Evolutionary conservation across 1,284 basidiomycete species (phyloP).

Genomic region (Rhodotorula sp.): DNA sequence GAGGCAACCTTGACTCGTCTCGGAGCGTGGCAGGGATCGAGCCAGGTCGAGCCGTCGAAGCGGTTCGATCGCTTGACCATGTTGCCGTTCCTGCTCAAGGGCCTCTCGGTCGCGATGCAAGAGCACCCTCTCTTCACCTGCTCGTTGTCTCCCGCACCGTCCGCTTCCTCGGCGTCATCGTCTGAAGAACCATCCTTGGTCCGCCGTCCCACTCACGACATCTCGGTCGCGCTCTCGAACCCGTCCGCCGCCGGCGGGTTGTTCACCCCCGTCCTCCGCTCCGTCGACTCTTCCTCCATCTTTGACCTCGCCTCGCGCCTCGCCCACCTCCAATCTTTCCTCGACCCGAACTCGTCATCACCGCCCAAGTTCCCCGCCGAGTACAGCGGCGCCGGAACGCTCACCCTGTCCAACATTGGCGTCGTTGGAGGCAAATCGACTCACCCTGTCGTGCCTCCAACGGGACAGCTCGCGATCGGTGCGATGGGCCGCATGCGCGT

Average conservation of each 20-base stretch:
- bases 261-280: conserved; percentile 78
- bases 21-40: not conserved
- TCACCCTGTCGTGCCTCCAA: conserved; percentile 76
- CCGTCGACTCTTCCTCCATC: conserved; percentile 61
- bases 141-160: conserved; percentile 38
- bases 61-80: conserved; percentile 67
- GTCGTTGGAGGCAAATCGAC: conserved; percentile 74
- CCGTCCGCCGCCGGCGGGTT: conserved; percentile 62
- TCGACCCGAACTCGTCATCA: conserved; percentile 61
- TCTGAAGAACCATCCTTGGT: conserved; percentile 56
- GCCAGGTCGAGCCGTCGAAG: conserved; percentile 50
- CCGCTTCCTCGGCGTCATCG: conserved; percentile 25
- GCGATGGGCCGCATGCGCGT: conserved; percentile 70
- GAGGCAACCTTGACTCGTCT: conserved; percentile 12
- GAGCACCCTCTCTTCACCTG: conserved; percentile 75
- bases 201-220: conserved; percentile 56
- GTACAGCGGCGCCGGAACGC: conserved; percentile 71
- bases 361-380: conserved; percentile 61
- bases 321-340: conserved; percentile 58
- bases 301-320: conserved; percentile 67
- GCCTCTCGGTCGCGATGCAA: conserved; percentile 72
- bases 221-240: conserved; percentile 73
- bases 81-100: conserved; percentile 82
- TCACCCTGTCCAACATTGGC: conserved; percentile 86
- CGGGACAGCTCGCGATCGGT: conserved; percentile 86